Base-by-base conservation (phyloP, 495 filamentous ascomycete genomes). In the Geopyxis carbonaria region DNA sequence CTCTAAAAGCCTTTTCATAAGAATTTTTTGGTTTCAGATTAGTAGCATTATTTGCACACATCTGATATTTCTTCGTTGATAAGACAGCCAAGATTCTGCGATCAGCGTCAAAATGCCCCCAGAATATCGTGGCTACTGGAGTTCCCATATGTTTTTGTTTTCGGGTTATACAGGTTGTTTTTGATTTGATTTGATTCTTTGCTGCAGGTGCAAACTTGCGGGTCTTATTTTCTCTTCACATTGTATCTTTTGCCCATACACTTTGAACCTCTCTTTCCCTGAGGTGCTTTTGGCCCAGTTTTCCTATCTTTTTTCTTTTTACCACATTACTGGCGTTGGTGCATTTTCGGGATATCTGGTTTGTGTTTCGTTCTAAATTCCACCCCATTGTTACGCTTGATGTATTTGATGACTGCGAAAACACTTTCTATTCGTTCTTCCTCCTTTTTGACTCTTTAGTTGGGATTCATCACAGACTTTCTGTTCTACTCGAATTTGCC, bases 341-440 rank as follows among this genome's bases (percentile, higher is more conserved):
- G 31, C 31, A 33, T 33, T 16, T 33, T 33, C 31, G 31, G 31
- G 31, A 33, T 33, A 7, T 33, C 18, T 15, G 6, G n/a, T 33
- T 15, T 16, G n/a, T 33, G 31, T 33, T 5, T 33, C 18, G 5
- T 33, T n/a, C n/a, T n/a, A n/a, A n/a, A n/a, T n/a, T n/a, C n/a
- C n/a, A n/a, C n/a, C n/a, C n/a, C n/a, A n/a, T n/a, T n/a, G n/a
- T n/a, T n/a, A n/a, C n/a, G n/a, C n/a, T n/a, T n/a, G n/a, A n/a
- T n/a, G n/a, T n/a, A n/a, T n/a, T n/a, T n/a, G n/a, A n/a, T n/a
- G n/a, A n/a, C n/a, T n/a, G n/a, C n/a, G n/a, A n/a, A n/a, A n/a
- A n/a, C n/a, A n/a, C n/a, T n/a, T n/a, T n/a, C n/a, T n/a, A n/a
- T n/a, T n/a, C n/a, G n/a, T n/a, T n/a, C n/a, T n/a, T n/a, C n/a